Base-by-base conservation (phyloP, 305 asterid genomes). In the Striga hermonthica region DNA sequence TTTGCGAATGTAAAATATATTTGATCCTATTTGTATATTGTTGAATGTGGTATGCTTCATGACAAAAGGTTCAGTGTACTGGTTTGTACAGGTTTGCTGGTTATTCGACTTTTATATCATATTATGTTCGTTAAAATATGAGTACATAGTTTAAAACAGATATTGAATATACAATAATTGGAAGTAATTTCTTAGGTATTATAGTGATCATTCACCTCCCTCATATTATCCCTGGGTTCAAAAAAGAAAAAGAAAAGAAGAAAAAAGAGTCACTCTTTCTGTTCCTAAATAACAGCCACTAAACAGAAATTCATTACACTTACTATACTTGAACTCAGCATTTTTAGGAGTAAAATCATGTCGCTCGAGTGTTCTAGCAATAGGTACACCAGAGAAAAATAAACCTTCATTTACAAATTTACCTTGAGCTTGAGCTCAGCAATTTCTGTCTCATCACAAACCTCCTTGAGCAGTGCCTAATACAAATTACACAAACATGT, bases 351-450 rank as follows among this genome's bases (percentile, higher is more conserved):
- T 39, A 41, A 62, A 71, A 60, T 31, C 31, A 22, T 22, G 31
- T 22, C 31, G 31, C 2, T 22, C 2, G 31, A 22, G 57, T 56
- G 22, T 35, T 14, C 44, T 6, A 35, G 39, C n/a, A n/a, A n/a
- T n/a, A n/a, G n/a, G n/a, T n/a, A n/a, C n/a, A n/a, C n/a, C n/a
- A n/a, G n/a, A n/a, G n/a, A n/a, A n/a, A n/a, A n/a, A n/a, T n/a
- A n/a, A n/a, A n/a, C n/a, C 37, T 4, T 35, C 39, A 13, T 13
- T 39, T 41, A 39, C 11, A 49, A 9, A 41, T 54, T 78, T 69
- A 88, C 95, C 93, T 88, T 88, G 64, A 88, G 66, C 78, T 83
- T 83, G 76, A 88, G 79, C 81, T 88, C 93, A 22, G 86, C 95
- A 34, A 88, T 75, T 69, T 83, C 72, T 13, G 90, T 88, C 70